These are phyloP conservation scores for Thecaphora thlaspeos DNA, from an alignment of 1,284 basidiomycete genomes.

Conservation along the genomic window DNA sequence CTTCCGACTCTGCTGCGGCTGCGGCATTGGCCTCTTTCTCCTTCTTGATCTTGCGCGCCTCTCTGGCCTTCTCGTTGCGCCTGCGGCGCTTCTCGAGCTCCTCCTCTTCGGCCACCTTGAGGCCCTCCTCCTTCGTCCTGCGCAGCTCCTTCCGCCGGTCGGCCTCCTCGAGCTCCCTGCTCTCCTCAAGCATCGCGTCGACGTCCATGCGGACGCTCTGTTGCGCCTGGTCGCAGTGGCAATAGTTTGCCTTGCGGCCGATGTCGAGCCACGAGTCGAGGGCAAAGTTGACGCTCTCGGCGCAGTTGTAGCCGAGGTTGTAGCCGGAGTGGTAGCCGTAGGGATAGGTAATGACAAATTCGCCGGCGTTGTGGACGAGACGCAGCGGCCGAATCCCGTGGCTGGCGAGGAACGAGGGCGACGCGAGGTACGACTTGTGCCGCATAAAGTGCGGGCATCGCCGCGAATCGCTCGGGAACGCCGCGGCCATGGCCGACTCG, in stretches of 20 bases:
- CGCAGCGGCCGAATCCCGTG: conserved; percentile 65
- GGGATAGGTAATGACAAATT: conserved; percentile 95
- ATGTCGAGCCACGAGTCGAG: conserved; percentile 90
- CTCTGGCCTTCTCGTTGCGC: conserved; percentile 28
- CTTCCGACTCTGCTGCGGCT: too few species aligned
- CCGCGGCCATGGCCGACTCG: conserved; percentile 53
- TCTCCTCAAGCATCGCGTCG: conserved; percentile 48
- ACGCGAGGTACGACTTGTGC: conserved; percentile 94
- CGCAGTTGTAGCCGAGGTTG: conserved; percentile 95
- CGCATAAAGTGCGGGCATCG: conserved; percentile 89
- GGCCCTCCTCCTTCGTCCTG: conserved; percentile 53
- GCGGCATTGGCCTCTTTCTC: conserved; percentile 7
- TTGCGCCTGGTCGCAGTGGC: conserved; percentile 48
- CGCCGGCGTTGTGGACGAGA: conserved; percentile 78
- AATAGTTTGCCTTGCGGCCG: conserved; percentile 62
- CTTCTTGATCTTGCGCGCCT: conserved; percentile 24
- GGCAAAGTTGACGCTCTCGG: conserved; percentile 97
- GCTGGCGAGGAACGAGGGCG: conserved; percentile 76
- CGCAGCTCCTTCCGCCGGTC: conserved; percentile 62
- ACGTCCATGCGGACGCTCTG: conserved; percentile 56
- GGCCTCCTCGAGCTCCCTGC: conserved; percentile 43
- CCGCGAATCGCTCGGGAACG: conserved; percentile 60
- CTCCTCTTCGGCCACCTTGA: conserved; percentile 21
- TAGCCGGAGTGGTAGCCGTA: conserved; percentile 91
- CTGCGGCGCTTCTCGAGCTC: conserved; percentile 25